A percentile compares a stretch with the other conserved stretches of the same genome.
Conservation (phyloP, 176 grass and related monocot species). For the Musa acuminata region DNA sequence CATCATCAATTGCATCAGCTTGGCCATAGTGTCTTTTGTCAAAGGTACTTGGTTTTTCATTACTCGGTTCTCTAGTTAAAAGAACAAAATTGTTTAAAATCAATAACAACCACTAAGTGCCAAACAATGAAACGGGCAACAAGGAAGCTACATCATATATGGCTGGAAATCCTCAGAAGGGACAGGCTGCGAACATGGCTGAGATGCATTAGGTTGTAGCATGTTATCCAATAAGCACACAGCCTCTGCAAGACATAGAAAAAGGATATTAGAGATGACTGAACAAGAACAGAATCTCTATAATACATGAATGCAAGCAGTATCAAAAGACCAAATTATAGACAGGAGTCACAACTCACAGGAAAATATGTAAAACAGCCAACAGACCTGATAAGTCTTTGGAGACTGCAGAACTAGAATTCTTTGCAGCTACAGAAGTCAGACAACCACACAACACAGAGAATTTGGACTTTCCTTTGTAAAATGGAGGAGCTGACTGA, state of each 20-base stretch:
- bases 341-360: neutral
- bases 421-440: constrained; percentile 24
- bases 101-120: neutral
- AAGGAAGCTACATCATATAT: constrained; percentile 44
- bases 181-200: constrained; percentile 36
- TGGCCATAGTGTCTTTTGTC: constrained; percentile 13
- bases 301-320: neutral
- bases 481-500: constrained; percentile 76
- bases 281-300: neutral
- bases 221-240: constrained; percentile 22
- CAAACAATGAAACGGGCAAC: neutral
- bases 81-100: neutral
- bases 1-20: constrained; percentile 11
- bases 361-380: neutral
- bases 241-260: constrained; percentile 30
- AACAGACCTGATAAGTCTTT: constrained; percentile 42
- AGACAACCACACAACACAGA: constrained; percentile 37
- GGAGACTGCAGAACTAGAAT: constrained; percentile 27
- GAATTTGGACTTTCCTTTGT: constrained; percentile 66
- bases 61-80: constrained; percentile 22
- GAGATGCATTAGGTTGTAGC: constrained; percentile 32
- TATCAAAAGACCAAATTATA: constrained; percentile 22
- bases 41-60: constrained; percentile 27
- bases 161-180: constrained; percentile 30
- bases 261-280: neutral